These are phyloP conservation scores for Fusarium caatingaense DNA, from an alignment of 2,329 filamentous ascomycete genomes.

Conservation along the genomic window DNA sequence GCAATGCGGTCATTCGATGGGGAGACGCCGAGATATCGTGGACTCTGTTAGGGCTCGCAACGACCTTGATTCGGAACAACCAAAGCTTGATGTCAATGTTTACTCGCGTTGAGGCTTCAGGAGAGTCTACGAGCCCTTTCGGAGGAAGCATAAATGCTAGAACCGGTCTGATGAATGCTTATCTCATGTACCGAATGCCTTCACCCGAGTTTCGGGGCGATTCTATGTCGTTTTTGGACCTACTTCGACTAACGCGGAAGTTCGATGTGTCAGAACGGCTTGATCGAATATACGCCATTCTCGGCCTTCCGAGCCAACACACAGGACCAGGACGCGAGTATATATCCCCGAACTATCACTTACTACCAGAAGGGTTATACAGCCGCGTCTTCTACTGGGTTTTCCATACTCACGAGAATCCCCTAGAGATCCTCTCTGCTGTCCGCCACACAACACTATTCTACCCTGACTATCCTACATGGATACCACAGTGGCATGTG, in stretches of 20 bases:
- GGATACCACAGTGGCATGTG: not conserved
- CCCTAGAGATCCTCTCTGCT: not conserved
- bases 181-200: not conserved
- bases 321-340: not conserved
- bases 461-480: not conserved
- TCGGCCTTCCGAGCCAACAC: not conserved
- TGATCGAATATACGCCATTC: not conserved
- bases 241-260: not conserved
- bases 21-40: not conserved
- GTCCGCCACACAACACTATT: not conserved
- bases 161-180: not conserved
- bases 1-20: not conserved
- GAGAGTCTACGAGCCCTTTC: not conserved
- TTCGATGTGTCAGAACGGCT: not conserved
- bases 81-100: not conserved
- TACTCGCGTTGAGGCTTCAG: not conserved
- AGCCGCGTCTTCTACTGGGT: not conserved
- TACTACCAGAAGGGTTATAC: not conserved
- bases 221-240: not conserved
- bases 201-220: not conserved
- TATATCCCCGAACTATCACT: not conserved
- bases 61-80: not conserved
- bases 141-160: not conserved
- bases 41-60: not conserved
- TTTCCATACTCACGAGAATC: not conserved